A percentile compares a stretch with the other conserved stretches of the same genome.
Conservation (phyloP, 2,329 filamentous ascomycete genomes). For the Teratosphaeria destructans region DNA sequence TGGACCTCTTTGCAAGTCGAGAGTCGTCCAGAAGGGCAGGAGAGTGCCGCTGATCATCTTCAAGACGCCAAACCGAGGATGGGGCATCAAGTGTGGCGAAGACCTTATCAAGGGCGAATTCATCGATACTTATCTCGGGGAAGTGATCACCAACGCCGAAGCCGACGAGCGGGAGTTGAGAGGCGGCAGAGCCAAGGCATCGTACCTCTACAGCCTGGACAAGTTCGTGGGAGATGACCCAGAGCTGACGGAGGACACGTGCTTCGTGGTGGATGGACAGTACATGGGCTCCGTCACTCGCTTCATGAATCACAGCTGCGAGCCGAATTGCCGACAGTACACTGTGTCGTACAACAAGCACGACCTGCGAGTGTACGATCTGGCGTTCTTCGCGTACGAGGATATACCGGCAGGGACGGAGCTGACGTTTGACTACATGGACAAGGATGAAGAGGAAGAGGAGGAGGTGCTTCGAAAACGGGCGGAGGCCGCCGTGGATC, state of each 20-base stretch:
- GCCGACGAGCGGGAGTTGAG: constrained; percentile 53
- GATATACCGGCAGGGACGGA: constrained; percentile 58
- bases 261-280: constrained; percentile 52
- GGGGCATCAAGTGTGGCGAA: constrained; percentile 60
- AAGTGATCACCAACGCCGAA: constrained; percentile 43
- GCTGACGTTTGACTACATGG: constrained; percentile 71
- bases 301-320: constrained; percentile 76
- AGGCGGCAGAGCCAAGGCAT: constrained; percentile 56
- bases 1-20: constrained; percentile 54
- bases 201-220: constrained; percentile 72
- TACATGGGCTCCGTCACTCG: constrained; percentile 67
- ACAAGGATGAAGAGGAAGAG: constrained; percentile 44
- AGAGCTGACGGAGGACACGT: constrained; percentile 31
- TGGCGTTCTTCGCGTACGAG: constrained; percentile 63
- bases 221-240: constrained; percentile 55
- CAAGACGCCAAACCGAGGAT: constrained; percentile 61
- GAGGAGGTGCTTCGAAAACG: constrained; percentile 18
- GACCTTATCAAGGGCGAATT: constrained; percentile 63
- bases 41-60: constrained; percentile 66
- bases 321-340: constrained; percentile 70
- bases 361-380: constrained; percentile 62
- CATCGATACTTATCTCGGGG: constrained; percentile 67
- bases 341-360: constrained; percentile 68
- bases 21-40: constrained; percentile 65
- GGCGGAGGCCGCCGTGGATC: constrained; percentile 36